Evolutionary conservation across 2,329 filamentous ascomycete species (phyloP), one percentile per base, ranked within the genome.

Genomic region (Diplodia scrobiculata): DNA sequence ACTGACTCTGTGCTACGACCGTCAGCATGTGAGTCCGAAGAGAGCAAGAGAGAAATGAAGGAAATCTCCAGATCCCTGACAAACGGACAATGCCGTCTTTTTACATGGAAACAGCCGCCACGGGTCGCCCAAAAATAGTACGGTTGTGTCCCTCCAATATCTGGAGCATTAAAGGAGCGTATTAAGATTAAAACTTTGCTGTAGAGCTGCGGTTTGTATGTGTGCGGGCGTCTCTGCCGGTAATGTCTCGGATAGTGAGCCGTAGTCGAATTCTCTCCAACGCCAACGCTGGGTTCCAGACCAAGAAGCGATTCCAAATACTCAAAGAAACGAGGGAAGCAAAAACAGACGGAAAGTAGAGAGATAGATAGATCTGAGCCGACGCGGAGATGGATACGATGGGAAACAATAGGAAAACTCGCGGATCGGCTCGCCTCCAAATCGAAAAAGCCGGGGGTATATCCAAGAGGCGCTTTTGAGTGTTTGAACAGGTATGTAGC

Each of bases 381-480:
- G 59, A 63, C 59, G 36, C 34, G 47, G 17, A 52, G 36, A 63
- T 38, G 19, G 59, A 38, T 13, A 50, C 59, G 48, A 27, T 41
- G 60, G 32, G 10, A 53, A 63, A 29, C 17, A 63, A 45, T 45
- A 21, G 60, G 45, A 63, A 63, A 63, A 66, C 53, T 19, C 63
- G 45, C 63, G 47, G 63, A 51, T 66, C 63, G 63, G 63, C 63
- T 66, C 32, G 63, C 63, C 63, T 66, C 63, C 63, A 59, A 62
- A 25, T 50, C 41, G 45, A 62, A 62, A 55, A 58, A 66, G 63
- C 63, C 63, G 63, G 63, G 32, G 63, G 63, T 66, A 66, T 66
- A 66, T 66, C 63, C 63, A 66, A 55, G 63, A 66, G 63, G 63
- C 63, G 41, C 52, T 58, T 58, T 59, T 66, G 50, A 55, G 51